A percentile compares a stretch with the other conserved stretches of the same genome.
Conservation (phyloP, 2,329 filamentous ascomycete species). For the Pestalotiopsis sp. region DNA sequence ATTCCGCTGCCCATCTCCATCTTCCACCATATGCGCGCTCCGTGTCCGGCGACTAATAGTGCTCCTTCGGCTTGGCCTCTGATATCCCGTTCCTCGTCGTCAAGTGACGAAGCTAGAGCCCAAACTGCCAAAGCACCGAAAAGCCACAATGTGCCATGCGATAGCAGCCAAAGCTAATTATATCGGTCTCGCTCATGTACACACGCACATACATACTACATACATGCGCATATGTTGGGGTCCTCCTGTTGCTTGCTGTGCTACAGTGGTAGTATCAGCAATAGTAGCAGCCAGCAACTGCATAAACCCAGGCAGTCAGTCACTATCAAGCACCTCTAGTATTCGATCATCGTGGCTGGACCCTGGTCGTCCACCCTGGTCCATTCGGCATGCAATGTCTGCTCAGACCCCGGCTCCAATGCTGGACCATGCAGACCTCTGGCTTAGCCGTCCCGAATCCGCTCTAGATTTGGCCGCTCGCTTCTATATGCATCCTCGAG, state of each 20-base stretch:
- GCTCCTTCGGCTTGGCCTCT: conserved; percentile 12
- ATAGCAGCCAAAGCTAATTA: conserved; percentile 38
- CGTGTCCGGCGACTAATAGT: background rate
- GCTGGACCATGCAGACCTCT: conserved; percentile 37
- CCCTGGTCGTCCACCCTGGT: conserved; percentile 35
- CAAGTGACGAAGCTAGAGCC: conserved; percentile 29
- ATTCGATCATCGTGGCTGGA: conserved; percentile 33
- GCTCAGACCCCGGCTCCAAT: conserved; percentile 37
- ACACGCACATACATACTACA: background rate
- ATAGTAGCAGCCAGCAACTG: conserved; percentile 29
- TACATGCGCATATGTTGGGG: conserved; percentile 17
- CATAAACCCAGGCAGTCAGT: conserved; percentile 31
- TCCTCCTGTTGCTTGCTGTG: conserved; percentile 25
- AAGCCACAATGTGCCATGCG: conserved; percentile 19
- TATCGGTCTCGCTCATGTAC: conserved; percentile 36
- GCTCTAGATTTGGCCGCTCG: conserved; percentile 46
- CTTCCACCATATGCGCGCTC: background rate
- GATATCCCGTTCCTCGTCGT: conserved; percentile 21
- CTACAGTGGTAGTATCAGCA: background rate
- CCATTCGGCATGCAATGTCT: conserved; percentile 41
- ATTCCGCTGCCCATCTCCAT: too few species aligned
- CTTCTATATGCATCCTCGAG: conserved; percentile 41
- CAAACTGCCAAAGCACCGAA: conserved; percentile 8
- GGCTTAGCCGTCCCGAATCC: conserved; percentile 48
- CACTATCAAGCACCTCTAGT: conserved; percentile 26